Conservation (phyloP, 1,139 yeast species). For the Suhomyces coccinellae region DNA sequence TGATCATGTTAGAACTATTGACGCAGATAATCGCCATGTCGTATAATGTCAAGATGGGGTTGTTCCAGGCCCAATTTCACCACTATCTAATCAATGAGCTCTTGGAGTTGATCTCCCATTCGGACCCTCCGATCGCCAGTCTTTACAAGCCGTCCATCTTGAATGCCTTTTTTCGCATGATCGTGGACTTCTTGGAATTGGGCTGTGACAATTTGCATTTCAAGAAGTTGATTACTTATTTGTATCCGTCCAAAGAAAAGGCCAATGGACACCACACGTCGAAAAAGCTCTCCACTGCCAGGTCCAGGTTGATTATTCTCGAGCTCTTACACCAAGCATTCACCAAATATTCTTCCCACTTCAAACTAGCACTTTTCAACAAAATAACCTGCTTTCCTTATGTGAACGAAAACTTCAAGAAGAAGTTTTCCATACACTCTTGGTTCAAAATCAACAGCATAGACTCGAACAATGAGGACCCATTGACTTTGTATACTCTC, state of each 20-base stretch:
- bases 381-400: slow-evolving; percentile 16
- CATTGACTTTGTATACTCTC: slow-evolving; percentile 28
- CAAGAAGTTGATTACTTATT: slow-evolving; percentile 25
- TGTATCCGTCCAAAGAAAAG: slow-evolving; percentile 5
- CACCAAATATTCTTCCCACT: slow-evolving; percentile 28
- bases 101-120: slow-evolving; percentile 6
- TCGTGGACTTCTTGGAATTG: slow-evolving; percentile 32
- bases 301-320: slow-evolving; percentile 22
- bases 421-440: slow-evolving; percentile 29
- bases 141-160: slow-evolving; percentile 16
- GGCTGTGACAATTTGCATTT: slow-evolving; percentile 34
- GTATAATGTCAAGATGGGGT: slow-evolving; percentile 29
- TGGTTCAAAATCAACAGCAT: slow-evolving; percentile 36
- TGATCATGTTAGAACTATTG: slow-evolving; percentile 33
- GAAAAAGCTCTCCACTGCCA: neutral
- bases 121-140: neutral
- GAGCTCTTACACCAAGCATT: slow-evolving; percentile 29
- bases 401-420: slow-evolving; percentile 11
- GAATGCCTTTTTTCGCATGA: slow-evolving; percentile 26
- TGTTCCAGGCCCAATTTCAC: slow-evolving; percentile 22
- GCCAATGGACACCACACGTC: neutral
- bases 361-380: slow-evolving; percentile 34
- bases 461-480: slow-evolving; percentile 17
- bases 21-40: slow-evolving; percentile 24
- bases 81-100: slow-evolving; percentile 24